A percentile compares a stretch with the other conserved stretches of the same genome.
phyloP scores from a whole-genome alignment of 164 flowering plant genomes.

The Malania oleifera region DNA sequence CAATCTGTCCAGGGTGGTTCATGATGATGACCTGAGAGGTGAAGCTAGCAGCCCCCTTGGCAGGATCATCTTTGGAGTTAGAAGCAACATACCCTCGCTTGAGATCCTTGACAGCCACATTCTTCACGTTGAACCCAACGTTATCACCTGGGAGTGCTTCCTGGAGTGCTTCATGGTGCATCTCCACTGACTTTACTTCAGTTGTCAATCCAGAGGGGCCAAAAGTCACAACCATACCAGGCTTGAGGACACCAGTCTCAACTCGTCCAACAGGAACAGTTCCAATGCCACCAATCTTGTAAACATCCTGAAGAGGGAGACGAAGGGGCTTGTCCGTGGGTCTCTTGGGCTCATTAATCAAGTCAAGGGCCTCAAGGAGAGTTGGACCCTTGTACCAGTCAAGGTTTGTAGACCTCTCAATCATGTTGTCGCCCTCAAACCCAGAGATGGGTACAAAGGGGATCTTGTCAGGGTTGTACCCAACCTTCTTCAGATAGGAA shows the following conservation, averaged over 20 bases:
- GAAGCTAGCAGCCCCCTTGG: slow-evolving; percentile 64
- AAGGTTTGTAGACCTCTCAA: slow-evolving; percentile 77
- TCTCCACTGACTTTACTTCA: slow-evolving; percentile 73
- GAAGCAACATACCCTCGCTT: slow-evolving; percentile 69
- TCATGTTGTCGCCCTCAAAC: slow-evolving; percentile 82
- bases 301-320: slow-evolving; percentile 69
- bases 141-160: slow-evolving; percentile 71
- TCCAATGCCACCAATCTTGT: slow-evolving; percentile 74
- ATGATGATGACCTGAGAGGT: slow-evolving; percentile 73
- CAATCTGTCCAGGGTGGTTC: slow-evolving; percentile 79
- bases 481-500: slow-evolving; percentile 76
- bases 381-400: slow-evolving; percentile 87
- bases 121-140: slow-evolving; percentile 68
- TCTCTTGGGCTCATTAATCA: slow-evolving; percentile 55
- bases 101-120: slow-evolving; percentile 67
- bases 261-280: slow-evolving; percentile 72
- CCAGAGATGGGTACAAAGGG: slow-evolving; percentile 79
- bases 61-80: slow-evolving; percentile 70
- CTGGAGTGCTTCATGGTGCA: slow-evolving; percentile 61
- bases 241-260: slow-evolving; percentile 58
- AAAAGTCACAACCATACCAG: slow-evolving; percentile 71
- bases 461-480: slow-evolving; percentile 77
- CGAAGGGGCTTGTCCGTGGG: slow-evolving; percentile 78
- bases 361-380: slow-evolving; percentile 62
- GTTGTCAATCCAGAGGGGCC: slow-evolving; percentile 64